Conservation (phyloP, 768 basidiomycete genomes). For the Boletus sp. region DNA sequence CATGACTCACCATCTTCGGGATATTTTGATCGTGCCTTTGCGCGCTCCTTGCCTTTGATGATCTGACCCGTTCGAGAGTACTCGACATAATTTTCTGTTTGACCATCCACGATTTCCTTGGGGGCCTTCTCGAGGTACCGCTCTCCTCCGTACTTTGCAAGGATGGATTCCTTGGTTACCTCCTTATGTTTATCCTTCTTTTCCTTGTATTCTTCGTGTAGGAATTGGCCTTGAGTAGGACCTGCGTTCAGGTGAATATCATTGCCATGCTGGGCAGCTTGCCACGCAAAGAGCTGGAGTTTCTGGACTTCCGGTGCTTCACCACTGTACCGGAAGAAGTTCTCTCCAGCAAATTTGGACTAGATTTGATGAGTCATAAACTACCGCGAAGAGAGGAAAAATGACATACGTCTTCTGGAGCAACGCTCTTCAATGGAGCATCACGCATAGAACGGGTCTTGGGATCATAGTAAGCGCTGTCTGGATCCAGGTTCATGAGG, state of each 20-base stretch:
- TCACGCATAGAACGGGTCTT: slow-evolving; percentile 99
- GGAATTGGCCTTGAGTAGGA: slow-evolving; percentile 90
- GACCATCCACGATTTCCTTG: slow-evolving; percentile 88
- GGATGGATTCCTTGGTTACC: slow-evolving; percentile 82
- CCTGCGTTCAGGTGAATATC: slow-evolving; percentile 96
- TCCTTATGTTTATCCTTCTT: slow-evolving; percentile 94
- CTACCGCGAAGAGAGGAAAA: neutral
- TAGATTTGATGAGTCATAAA: slow-evolving; percentile 29
- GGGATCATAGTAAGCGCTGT: slow-evolving; percentile 97
- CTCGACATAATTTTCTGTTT: slow-evolving; percentile 97
- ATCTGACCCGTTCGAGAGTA: slow-evolving; percentile 91
- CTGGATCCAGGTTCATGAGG: slow-evolving; percentile 91
- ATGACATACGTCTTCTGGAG: slow-evolving; percentile 80
- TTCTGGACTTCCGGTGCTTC: slow-evolving; percentile 91
- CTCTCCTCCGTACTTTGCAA: slow-evolving; percentile 93
- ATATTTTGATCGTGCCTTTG: slow-evolving; percentile 88
- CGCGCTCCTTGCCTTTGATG: slow-evolving; percentile 87
- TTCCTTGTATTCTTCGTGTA: slow-evolving; percentile 86
- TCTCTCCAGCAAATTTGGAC: slow-evolving; percentile 94
- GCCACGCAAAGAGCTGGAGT: slow-evolving; percentile 97
- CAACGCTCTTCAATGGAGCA: slow-evolving; percentile 74
- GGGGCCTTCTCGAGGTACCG: slow-evolving; percentile 89
- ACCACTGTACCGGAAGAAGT: slow-evolving; percentile 88
- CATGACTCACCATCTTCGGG: slow-evolving; percentile 81
- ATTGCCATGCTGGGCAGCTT: slow-evolving; percentile 88